phyloP scores from a whole-genome alignment of 495 filamentous ascomycete genomes.

The Penicillium cinerascens region DNA sequence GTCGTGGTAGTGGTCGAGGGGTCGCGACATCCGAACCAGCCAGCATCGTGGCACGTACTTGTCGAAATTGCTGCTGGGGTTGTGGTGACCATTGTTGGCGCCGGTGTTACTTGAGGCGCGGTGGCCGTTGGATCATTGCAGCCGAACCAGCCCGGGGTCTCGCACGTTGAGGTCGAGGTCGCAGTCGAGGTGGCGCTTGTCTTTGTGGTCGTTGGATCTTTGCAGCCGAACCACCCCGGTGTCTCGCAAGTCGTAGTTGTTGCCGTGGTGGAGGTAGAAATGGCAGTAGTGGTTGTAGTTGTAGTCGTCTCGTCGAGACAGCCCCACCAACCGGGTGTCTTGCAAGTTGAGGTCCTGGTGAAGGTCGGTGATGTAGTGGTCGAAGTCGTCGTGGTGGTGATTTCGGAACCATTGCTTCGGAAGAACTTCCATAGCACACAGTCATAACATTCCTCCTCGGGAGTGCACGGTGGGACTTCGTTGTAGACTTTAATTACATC shows the following conservation, averaged over 20 bases:
- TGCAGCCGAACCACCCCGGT: slow-evolving; percentile 62
- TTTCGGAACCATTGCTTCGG: slow-evolving; percentile 79
- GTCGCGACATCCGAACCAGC: slow-evolving; percentile 16
- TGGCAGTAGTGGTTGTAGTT: slow-evolving; percentile 47
- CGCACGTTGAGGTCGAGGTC: slow-evolving; percentile 73
- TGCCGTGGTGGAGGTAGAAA: slow-evolving; percentile 52
- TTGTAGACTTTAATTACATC: slow-evolving; percentile 84
- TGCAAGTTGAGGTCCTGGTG: slow-evolving; percentile 78
- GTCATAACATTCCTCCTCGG: slow-evolving; percentile 75
- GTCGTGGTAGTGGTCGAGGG: neutral
- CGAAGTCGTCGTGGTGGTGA: slow-evolving; percentile 58
- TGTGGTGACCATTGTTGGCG: slow-evolving; percentile 14
- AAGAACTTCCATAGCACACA: slow-evolving; percentile 94
- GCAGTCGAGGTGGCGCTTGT: slow-evolving; percentile 43
- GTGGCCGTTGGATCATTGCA: slow-evolving; percentile 47
- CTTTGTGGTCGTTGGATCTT: slow-evolving; percentile 39
- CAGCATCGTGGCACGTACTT: slow-evolving; percentile 8
- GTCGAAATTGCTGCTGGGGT: slow-evolving; percentile 1
- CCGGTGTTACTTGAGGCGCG: slow-evolving; percentile 18
- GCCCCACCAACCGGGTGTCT: slow-evolving; percentile 77
- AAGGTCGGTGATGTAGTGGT: slow-evolving; percentile 52
- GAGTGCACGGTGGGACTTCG: slow-evolving; percentile 68
- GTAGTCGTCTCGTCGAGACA: slow-evolving; percentile 59
- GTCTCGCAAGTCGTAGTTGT: slow-evolving; percentile 83
- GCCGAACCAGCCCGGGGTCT: slow-evolving; percentile 71